Evolutionary conservation across 116 monocot species (phyloP).

Genomic region (Phalaenopsis hybrid): DNA sequence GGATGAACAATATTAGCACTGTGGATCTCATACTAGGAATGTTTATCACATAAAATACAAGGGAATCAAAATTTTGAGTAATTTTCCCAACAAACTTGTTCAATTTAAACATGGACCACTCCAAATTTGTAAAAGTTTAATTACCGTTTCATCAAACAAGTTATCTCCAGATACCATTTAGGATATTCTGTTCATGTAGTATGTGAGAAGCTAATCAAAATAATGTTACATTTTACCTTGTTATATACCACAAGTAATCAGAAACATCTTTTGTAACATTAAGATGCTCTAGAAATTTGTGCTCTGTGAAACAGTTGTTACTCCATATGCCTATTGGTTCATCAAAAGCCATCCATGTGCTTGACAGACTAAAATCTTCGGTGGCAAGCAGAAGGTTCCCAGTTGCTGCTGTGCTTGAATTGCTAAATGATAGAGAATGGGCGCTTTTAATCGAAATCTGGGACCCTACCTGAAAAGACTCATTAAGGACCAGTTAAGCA

Average conservation of each 20-base stretch:
- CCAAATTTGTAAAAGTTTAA: not conserved
- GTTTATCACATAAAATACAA: not conserved
- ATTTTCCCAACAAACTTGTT: not conserved
- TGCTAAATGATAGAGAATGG: slow-evolving; percentile 28
- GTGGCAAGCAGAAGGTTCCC: slow-evolving; percentile 16
- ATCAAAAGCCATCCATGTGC: slow-evolving; percentile 43
- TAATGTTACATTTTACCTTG: slow-evolving; percentile 41
- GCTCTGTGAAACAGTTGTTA: slow-evolving; percentile 35
- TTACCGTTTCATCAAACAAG: not conserved
- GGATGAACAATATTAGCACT: not conserved
- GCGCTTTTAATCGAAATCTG: slow-evolving; percentile 58
- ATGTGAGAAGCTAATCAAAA: not conserved
- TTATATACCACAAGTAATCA: slow-evolving; percentile 76
- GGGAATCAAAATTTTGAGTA: not conserved
- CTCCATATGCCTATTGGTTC: slow-evolving; percentile 57
- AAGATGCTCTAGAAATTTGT: slow-evolving; percentile 70
- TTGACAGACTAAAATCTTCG: slow-evolving; percentile 24
- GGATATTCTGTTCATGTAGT: not conserved
- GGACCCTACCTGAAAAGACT: slow-evolving; percentile 34
- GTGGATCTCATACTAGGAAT: not conserved
- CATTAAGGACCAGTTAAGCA: not conserved
- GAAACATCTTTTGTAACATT: slow-evolving; percentile 73
- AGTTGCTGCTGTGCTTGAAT: slow-evolving; percentile 26
- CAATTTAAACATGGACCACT: not conserved
- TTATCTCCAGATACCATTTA: not conserved